Percentiles rank a stretch among this genome's conserved stretches.
phyloP scores from a whole-genome alignment of 2,329 filamentous ascomycete species.

The Parascedosporium putredinis region DNA sequence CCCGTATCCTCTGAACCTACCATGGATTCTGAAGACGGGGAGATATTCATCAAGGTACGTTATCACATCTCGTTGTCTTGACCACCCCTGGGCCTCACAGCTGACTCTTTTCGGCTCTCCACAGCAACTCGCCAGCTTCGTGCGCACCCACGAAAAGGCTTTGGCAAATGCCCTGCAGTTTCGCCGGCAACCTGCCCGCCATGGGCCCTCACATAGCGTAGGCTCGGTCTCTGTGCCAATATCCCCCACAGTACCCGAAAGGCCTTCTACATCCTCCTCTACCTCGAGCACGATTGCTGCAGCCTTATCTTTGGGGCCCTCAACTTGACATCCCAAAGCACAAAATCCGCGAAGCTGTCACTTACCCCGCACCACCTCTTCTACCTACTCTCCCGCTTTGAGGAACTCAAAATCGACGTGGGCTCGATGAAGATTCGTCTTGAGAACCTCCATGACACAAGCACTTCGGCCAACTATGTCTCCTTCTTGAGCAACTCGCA shows the following conservation, averaged over 20 bases:
- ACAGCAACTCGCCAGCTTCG: slow-evolving; percentile 90
- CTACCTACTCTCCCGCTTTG: slow-evolving; percentile 89
- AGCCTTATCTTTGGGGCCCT: slow-evolving; percentile 80
- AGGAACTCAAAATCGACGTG: slow-evolving; percentile 81
- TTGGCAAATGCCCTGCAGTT: slow-evolving; percentile 91
- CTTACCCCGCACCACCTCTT: slow-evolving; percentile 94
- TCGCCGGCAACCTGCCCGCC: slow-evolving; percentile 60
- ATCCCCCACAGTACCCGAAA: slow-evolving; percentile 47
- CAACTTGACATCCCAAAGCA: slow-evolving; percentile 71
- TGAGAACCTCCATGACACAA: slow-evolving; percentile 86
- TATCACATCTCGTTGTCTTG: not conserved
- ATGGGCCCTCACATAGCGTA: slow-evolving; percentile 58
- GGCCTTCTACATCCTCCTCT: slow-evolving; percentile 55
- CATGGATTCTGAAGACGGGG: slow-evolving; percentile 85
- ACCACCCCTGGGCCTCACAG: slow-evolving; percentile 3
- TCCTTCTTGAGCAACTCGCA: slow-evolving; percentile 85
- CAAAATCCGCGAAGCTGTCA: slow-evolving; percentile 84
- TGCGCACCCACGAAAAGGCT: slow-evolving; percentile 94
- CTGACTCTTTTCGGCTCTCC: slow-evolving; percentile 17
- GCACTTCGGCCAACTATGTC: slow-evolving; percentile 82
- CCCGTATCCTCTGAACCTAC: slow-evolving; percentile 26
- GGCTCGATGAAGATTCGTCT: slow-evolving; percentile 93
- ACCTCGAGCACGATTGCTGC: slow-evolving; percentile 68
- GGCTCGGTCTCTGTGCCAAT: slow-evolving; percentile 45
- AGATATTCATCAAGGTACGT: slow-evolving; percentile 75